A percentile compares a stretch with the other conserved stretches of the same genome.
phyloP scores from a whole-genome alignment of 2,329 filamentous ascomycete genomes.

The Chaetomiaceae sp. region DNA sequence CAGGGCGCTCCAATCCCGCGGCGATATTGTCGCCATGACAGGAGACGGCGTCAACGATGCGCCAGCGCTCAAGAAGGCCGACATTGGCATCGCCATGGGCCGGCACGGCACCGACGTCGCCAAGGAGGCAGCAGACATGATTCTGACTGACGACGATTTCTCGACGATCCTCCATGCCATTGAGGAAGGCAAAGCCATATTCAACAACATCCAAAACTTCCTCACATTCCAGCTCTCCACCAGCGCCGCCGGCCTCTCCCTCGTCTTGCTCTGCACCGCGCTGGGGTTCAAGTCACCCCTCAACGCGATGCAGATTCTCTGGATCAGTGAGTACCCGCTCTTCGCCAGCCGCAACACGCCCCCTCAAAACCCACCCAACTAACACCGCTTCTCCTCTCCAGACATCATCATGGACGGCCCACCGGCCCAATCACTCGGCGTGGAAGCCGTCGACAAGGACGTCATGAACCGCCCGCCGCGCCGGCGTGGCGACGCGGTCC shows the following conservation, averaged over 20 bases:
- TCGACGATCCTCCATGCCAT: slow-evolving; percentile 91
- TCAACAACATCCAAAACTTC: slow-evolving; percentile 99
- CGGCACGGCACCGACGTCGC: slow-evolving; percentile 92
- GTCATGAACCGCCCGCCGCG: slow-evolving; percentile 91
- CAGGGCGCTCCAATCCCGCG: slow-evolving; percentile 79
- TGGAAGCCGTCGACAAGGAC: slow-evolving; percentile 88
- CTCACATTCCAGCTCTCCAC: slow-evolving; percentile 97
- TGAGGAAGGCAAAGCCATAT: slow-evolving; percentile 98
- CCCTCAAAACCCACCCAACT: not conserved
- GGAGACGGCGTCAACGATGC: slow-evolving; percentile 98
- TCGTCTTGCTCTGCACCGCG: slow-evolving; percentile 88
- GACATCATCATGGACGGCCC: slow-evolving; percentile 99
- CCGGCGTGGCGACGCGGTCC: slow-evolving; percentile 78
- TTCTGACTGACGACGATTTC: slow-evolving; percentile 83
- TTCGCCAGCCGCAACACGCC: too few species aligned
- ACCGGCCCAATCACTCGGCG: slow-evolving; percentile 91
- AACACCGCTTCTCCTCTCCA: slow-evolving; percentile 35
- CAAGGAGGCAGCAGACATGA: slow-evolving; percentile 94
- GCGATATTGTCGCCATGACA: slow-evolving; percentile 98
- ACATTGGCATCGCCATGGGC: slow-evolving; percentile 98
- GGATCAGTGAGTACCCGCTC: slow-evolving; percentile 75
- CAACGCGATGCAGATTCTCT: slow-evolving; percentile 99
- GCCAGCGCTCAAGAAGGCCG: slow-evolving; percentile 90
- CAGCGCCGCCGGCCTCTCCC: slow-evolving; percentile 83
- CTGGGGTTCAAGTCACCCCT: slow-evolving; percentile 92